phyloP scores from a whole-genome alignment of 2,329 filamentous ascomycete genomes.

The Epichloe aotearoae region DNA sequence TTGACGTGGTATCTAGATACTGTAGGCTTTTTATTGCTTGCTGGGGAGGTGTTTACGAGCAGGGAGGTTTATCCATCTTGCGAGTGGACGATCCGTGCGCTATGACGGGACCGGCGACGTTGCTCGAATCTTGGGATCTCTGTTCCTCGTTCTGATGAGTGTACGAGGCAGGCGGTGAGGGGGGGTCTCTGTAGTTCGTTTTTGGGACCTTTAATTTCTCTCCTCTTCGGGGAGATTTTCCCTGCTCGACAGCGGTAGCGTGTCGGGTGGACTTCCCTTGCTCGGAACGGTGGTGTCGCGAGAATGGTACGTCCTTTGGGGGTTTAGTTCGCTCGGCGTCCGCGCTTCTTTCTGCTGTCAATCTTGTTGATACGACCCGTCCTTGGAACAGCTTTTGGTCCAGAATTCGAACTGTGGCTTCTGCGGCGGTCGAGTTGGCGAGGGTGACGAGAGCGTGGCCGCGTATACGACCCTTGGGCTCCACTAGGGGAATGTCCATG shows the following conservation, averaged over 20 bases:
- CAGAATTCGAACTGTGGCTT: conserved; percentile 13
- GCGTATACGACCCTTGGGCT: conserved; percentile 11
- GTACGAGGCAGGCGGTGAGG: background rate
- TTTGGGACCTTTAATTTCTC: background rate
- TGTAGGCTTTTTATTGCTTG: too few species aligned
- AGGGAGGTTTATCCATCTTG: background rate
- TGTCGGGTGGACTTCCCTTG: background rate
- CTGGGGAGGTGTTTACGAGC: background rate
- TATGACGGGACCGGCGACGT: background rate
- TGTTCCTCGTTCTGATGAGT: background rate
- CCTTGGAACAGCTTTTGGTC: conserved; percentile 15
- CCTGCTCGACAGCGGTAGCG: background rate
- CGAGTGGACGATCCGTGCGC: conserved; percentile 3
- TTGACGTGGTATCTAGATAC: too few species aligned
- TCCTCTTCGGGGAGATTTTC: background rate
- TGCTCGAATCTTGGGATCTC: background rate
- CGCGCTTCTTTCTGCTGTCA: background rate
- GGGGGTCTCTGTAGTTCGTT: background rate
- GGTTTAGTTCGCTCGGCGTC: background rate
- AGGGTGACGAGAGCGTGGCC: conserved; percentile 16
- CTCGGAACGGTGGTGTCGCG: background rate
- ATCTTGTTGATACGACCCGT: conserved; percentile 9
- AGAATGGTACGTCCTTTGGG: background rate
- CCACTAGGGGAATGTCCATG: conserved; percentile 15
- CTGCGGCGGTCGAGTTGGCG: conserved; percentile 10